Evolutionary conservation across 352 stramenopile species (phyloP).

Genomic region (Phytophthora cactorum): DNA sequence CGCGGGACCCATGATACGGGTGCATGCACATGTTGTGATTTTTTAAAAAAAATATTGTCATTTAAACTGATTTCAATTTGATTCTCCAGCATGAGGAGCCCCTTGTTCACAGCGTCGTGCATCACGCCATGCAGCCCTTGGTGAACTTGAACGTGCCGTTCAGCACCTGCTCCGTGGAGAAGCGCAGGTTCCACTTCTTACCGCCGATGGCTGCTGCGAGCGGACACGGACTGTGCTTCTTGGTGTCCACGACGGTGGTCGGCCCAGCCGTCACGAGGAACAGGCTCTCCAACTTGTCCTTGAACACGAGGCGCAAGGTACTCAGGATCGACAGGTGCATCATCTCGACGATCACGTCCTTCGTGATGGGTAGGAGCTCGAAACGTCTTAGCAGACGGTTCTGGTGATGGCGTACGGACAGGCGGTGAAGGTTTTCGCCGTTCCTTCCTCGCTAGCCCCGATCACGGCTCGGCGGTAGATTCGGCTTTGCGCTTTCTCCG

Average conservation of each 20-base stretch:
- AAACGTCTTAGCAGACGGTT: too few species aligned
- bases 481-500: too few species aligned
- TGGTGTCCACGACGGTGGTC: constrained; percentile 91
- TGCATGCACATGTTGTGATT: too few species aligned
- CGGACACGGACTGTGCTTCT: constrained; percentile 88
- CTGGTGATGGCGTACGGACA: too few species aligned
- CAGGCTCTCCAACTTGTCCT: constrained; percentile 97
- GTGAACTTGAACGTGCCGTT: constrained; percentile 85
- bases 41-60: too few species aligned
- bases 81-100: constrained; percentile 92
- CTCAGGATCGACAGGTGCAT: constrained; percentile 80
- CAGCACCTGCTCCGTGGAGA: constrained; percentile 90
- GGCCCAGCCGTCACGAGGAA: constrained; percentile 92
- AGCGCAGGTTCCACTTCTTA: constrained; percentile 94
- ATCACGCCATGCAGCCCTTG: constrained; percentile 93
- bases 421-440: too few species aligned
- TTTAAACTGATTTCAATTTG: too few species aligned
- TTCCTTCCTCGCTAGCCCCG: too few species aligned
- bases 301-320: constrained; percentile 98
- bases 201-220: constrained; percentile 63
- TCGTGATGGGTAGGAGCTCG: constrained; percentile 57
- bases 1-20: too few species aligned
- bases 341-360: constrained; percentile 70
- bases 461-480: too few species aligned
- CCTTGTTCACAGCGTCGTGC: constrained; percentile 82